Evolutionary conservation across 495 filamentous ascomycete genomes (phyloP), one percentile per base, ranked within the genome.

Genomic region (Daldinia decipiens): DNA sequence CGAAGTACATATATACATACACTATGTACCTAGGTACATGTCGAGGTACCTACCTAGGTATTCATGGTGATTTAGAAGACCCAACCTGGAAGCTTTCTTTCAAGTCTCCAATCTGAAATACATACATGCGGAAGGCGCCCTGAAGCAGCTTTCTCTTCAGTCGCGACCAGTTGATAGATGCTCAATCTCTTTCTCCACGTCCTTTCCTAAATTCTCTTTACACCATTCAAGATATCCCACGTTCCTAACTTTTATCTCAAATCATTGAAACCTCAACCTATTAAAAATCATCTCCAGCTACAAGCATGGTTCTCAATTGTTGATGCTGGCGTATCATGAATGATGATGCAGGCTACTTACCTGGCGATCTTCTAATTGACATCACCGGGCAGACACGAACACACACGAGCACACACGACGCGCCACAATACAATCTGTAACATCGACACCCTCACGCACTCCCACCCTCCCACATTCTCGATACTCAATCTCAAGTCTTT

Each of bases 361-460:
- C 61, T 57, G 55, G 67, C 59, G 58, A 64, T 63, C 66, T 63
- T 57, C 45, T 67, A 75, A 77, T 74, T 77, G 75, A 77, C 75
- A 77, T 77, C 75, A 75, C 75, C 54, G 68, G 60, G 54, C 72
- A 73, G 66, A 62, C 64, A 73, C 73, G 53, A 32, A 55, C n/a
- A 36, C 27, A 31, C 29, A 31, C 5, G 29, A 31, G 26, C 26
- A 31, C 29, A 31, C 31, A 36, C 50, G 50, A 53, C 50, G 50
- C 50, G 50, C 21, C 50, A 31, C 50, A 53, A 36, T 34, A 36
- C 29, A 17, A 36, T 9, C 17, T 56, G 3, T 15, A n/a, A 27
- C 50, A 56, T 34, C 53, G n/a, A 15, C 6, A 36, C 6, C 9
- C n/a, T 36, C 53, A 56, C 17, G 1, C 13, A 43, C 15, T 24